Base-by-base conservation (phyloP, 1,284 basidiomycete species). In the Wallemia ichthyophaga region DNA sequence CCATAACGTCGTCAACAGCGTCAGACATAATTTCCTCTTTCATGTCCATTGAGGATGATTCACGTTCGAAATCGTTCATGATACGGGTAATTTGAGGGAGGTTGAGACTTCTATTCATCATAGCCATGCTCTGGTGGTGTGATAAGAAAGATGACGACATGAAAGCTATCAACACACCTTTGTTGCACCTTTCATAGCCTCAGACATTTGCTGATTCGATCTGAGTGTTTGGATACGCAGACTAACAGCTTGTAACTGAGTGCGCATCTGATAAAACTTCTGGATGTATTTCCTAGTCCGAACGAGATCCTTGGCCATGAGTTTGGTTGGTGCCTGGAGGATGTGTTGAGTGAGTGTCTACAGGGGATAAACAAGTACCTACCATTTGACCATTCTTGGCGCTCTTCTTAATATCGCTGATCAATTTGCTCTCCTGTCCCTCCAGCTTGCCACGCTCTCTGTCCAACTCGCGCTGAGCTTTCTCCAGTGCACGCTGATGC, bases 1-100 rank as follows among this genome's bases (percentile, higher is more conserved):
- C 89, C 88, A 98, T 96, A 33, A 89, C 91, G 67, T 95, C 92
- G 71, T 98, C 94, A 9, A 98, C 84, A 1, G 91, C 85, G 62
- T 98, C 94, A 33, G 83, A 86, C 92, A 98, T 98, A 84, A 98
- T 94, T 70, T 95, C 92, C 71, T 96, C 94, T 72, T 96, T 98
- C 94, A 99, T 98, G 71, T 98, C 92, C 94, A 99, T 99, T 69
- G 83, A 85, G 11, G 84, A 81, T 63, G 83, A 92, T 72, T 99
- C 94, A 66, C 82, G 83, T 73, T 98, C 92, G 65, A 99, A 99
- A 58, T 99, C 92, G 65, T 82, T 85, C 83, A 98, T 89, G 68
- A 98, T 96, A 59, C 80, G 79, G 69, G 91, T 86, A 62, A 99
- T 96, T 64, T 80, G 78, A 7, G 94, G 92, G 13, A 98, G 77